These are phyloP conservation scores for Ceratocystis papillata DNA, from an alignment of 2,329 filamentous ascomycete species.

Conservation along the genomic window DNA sequence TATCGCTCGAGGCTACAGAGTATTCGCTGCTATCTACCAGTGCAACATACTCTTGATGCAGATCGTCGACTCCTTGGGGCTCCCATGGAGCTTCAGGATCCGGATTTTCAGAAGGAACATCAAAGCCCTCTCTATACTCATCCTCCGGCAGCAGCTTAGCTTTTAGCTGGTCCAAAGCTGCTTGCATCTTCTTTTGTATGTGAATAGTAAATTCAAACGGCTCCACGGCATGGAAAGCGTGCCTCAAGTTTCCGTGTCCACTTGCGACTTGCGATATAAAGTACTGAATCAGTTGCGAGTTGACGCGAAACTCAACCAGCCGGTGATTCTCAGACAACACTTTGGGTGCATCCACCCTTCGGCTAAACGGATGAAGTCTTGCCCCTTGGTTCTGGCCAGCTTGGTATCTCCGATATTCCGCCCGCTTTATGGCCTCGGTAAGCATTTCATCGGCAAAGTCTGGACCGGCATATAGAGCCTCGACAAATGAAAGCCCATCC, in stretches of 20 bases:
- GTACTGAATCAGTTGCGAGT: neutral
- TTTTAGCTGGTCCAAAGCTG: neutral
- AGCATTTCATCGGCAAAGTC: neutral
- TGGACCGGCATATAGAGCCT: conserved; percentile 31
- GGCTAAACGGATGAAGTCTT: too few species aligned
- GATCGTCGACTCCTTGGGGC: neutral
- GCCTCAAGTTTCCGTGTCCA: neutral
- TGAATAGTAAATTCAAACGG: neutral
- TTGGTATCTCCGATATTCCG: neutral
- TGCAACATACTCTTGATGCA: neutral
- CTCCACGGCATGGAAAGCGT: neutral
- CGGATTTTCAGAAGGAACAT: neutral
- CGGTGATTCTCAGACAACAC: neutral
- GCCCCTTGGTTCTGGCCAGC: too few species aligned
- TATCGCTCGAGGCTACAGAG: neutral
- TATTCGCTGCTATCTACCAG: neutral
- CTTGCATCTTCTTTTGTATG: neutral
- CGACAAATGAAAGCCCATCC: conserved; percentile 33
- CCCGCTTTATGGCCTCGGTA: neutral
- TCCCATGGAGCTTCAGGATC: neutral
- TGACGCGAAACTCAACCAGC: neutral
- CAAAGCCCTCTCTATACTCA: neutral
- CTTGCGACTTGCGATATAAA: neutral
- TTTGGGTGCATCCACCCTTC: neutral
- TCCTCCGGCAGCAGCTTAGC: neutral